These are phyloP conservation scores for Malassezia sp. DNA, from an alignment of 1,284 basidiomycete genomes.

Conservation along the genomic window DNA sequence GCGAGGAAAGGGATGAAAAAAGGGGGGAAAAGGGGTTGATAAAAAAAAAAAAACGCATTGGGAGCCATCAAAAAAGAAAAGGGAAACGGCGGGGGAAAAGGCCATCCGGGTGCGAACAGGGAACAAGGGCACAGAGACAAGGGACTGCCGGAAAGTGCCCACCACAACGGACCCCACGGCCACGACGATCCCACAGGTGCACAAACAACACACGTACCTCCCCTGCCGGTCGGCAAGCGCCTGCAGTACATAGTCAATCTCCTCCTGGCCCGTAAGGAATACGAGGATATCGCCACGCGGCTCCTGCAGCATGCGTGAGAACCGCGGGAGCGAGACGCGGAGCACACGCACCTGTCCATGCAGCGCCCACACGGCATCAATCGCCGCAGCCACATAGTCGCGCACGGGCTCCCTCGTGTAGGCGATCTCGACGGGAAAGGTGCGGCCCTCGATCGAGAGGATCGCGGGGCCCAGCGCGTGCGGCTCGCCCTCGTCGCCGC, in stretches of 20 bases:
- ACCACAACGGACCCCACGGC: too few relatives aligned
- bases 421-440: conserved; percentile 47
- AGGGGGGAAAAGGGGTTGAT: too few relatives aligned
- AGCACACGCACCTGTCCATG: too few relatives aligned
- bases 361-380: conserved; percentile 47
- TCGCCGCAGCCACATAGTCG: conserved; percentile 45
- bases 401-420: conserved; percentile 43
- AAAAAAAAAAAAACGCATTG: too few relatives aligned
- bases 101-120: too few relatives aligned
- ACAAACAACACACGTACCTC: conserved; percentile 28
- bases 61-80: too few relatives aligned
- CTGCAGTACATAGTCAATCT: conserved; percentile 65
- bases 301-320: conserved; percentile 33
- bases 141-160: too few relatives aligned
- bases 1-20: too few relatives aligned
- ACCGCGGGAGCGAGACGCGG: conserved; percentile 56
- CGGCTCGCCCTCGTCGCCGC: background rate
- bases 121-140: too few relatives aligned
- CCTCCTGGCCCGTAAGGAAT: conserved; percentile 48
- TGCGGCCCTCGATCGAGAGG: conserved; percentile 46
- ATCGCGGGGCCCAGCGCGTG: conserved; percentile 43
- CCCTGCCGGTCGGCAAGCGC: conserved; percentile 66
- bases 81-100: too few relatives aligned
- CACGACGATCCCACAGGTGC: too few relatives aligned
- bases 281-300: conserved; percentile 50